Evolutionary conservation across 164 flowering plant species (phyloP).

Genomic region (Tetracentron sinense): DNA sequence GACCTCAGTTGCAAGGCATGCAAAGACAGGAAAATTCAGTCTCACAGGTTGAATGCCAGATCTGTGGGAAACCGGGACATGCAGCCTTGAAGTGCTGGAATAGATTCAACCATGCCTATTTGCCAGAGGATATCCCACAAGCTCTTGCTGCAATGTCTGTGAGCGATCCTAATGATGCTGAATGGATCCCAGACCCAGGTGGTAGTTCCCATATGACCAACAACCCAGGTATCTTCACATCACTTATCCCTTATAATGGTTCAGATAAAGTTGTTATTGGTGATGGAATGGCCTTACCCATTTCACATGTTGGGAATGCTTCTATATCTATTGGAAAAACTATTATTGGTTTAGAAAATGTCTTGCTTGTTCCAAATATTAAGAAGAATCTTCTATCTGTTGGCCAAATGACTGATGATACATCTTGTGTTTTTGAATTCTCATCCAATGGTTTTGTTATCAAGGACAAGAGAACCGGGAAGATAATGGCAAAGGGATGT

Average conservation of each 20-base stretch:
- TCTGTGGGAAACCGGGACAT: not conserved
- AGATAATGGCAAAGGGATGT: not conserved
- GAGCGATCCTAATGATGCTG: too few species aligned
- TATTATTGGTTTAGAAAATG: not conserved
- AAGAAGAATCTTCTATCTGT: too few species aligned
- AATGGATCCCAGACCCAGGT: too few species aligned
- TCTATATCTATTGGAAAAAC: not conserved
- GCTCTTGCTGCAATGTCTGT: not conserved
- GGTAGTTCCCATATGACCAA: not conserved
- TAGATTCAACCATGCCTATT: not conserved
- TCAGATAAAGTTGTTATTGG: not conserved
- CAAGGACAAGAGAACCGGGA: not conserved
- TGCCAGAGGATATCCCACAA: not conserved
- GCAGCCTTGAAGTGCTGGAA: not conserved
- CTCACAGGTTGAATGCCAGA: not conserved
- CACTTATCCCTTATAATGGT: too few species aligned
- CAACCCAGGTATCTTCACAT: not conserved
- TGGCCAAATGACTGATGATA: not conserved
- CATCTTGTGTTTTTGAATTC: not conserved
- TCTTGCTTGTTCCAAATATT: not conserved
- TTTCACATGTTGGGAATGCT: not conserved
- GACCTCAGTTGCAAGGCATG: too few species aligned
- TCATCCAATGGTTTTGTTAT: not conserved
- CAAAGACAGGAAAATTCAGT: not conserved
- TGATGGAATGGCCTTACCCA: too few species aligned